Percentiles rank a stretch among this genome's conserved stretches.
phyloP scores from a whole-genome alignment of 129 eudicot species.

The Arctium minus region DNA sequence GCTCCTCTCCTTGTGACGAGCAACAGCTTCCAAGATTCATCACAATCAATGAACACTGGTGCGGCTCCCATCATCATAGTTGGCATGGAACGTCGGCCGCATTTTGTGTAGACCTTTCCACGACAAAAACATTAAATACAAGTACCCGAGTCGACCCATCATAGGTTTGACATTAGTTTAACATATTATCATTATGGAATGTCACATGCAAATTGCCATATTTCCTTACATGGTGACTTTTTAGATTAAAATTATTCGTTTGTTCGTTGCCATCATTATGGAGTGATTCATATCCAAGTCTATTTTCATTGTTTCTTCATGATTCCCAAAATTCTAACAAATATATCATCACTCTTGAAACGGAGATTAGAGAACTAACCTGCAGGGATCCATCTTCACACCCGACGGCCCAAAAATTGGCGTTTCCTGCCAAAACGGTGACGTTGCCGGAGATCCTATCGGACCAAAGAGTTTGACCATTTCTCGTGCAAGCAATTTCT shows the following conservation, averaged over 20 bases:
- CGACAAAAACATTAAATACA: conserved; percentile 1
- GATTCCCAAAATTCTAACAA: too few species aligned
- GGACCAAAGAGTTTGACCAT: conserved; percentile 76
- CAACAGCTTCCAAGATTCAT: conserved; percentile 88
- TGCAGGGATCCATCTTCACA: conserved; percentile 95
- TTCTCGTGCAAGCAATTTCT: conserved; percentile 76
- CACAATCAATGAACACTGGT: conserved; percentile 91
- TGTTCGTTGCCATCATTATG: too few species aligned
- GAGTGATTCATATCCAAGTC: too few species aligned
- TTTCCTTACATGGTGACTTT: too few species aligned
- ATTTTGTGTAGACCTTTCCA: conserved; percentile 84
- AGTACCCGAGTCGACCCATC: not conserved
- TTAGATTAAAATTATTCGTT: too few species aligned
- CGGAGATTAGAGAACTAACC: conserved; percentile 45
- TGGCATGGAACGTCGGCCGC: conserved; percentile 96
- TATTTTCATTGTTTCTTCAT: too few species aligned
- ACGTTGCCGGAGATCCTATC: conserved; percentile 87
- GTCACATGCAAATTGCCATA: too few species aligned
- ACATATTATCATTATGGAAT: not conserved
- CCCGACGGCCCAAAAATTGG: conserved; percentile 98
- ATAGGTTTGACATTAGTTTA: not conserved
- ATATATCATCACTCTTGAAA: too few species aligned
- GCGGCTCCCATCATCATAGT: conserved; percentile 96
- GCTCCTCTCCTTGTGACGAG: conserved; percentile 87
- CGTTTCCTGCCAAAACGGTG: conserved; percentile 88